Conservation (phyloP, 805 yeast genomes). For the Yarrowia sp. region DNA sequence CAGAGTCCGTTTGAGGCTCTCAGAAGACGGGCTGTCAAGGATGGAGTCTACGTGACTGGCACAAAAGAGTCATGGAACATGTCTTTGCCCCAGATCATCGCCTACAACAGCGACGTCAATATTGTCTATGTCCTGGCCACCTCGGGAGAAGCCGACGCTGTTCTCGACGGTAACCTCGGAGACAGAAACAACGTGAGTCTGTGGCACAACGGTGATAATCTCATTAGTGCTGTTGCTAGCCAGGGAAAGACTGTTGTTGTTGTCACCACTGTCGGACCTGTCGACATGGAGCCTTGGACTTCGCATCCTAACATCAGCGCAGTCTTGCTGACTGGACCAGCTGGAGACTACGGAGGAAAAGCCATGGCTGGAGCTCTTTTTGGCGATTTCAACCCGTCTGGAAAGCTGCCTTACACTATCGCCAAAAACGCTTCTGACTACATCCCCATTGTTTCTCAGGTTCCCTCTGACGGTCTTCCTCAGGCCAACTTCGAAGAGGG, state of each 20-base stretch:
- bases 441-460: constrained; percentile 46
- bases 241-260: constrained; percentile 56
- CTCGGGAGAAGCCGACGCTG: constrained; percentile 57
- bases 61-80: background rate
- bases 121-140: constrained; percentile 53
- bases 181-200: constrained; percentile 53
- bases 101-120: constrained; percentile 45
- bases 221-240: constrained; percentile 51
- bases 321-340: constrained; percentile 54
- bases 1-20: constrained; percentile 59
- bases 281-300: constrained; percentile 54
- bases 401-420: constrained; percentile 60
- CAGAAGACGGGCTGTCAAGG: constrained; percentile 46
- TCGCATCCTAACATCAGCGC: constrained; percentile 59
- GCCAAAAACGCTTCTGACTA: constrained; percentile 52
- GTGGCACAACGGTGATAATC: constrained; percentile 58
- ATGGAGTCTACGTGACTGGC: background rate
- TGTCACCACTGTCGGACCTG: constrained; percentile 60
- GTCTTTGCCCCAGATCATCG: constrained; percentile 37
- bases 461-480: constrained; percentile 41
- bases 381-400: constrained; percentile 61
- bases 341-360: constrained; percentile 54
- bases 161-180: constrained; percentile 57
- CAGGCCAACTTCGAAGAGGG: constrained; percentile 43
- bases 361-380: constrained; percentile 58